Evolutionary conservation across 345 rosid genomes (phyloP), one percentile per base, ranked within the genome.

Genomic region (Hibiscus trionum): DNA sequence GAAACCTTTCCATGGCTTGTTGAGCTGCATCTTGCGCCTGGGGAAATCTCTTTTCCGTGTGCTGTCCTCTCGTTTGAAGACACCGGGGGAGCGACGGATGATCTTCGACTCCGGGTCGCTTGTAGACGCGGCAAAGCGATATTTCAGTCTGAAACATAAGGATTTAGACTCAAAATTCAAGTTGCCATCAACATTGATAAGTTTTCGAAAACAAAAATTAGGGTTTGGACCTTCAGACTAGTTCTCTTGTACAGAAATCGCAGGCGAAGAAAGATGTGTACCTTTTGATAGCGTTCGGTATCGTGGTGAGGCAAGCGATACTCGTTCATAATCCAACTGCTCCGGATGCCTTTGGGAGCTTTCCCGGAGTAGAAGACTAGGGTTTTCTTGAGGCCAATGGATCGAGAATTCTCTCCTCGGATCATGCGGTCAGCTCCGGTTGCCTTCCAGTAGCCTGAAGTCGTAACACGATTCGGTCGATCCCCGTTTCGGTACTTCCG

Each of bases 321-420:
- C 88, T 96, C 99, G 77, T 96, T 96, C 99, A 96, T 96, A 74
- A 96, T 96, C 99, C 99, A 96, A 52, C 99, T 91, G 58, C 96
- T 90, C 35, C 99, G 87, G 72, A 92, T 84, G 17, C 99, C 99
- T 78, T 91, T 96, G 33, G 99, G 99, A 55, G 99, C 99, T 81
- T 93, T 96, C 0, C 99, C 99, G 3, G 97, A 90, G 80, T 96
- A 96, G 88, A 93, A 96, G 71, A 96, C 98, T 83, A 96, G 96
- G 94, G 99, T 96, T 89, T 96, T 96, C 90, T 96, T 96, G 60
- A 93, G 81, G 16, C 99, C 99, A 49, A 96, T 96, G 0, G 91
- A 86, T 47, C 91, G 83, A 17, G 84, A 84, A 37, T 79, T 89
- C 85, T 91, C 98, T 1, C 79, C 87, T 76, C 89, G 78, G 62